A percentile compares a stretch with the other conserved stretches of the same genome.
Evolutionary conservation across 2,329 filamentous ascomycete species (phyloP).

Genomic region (Lecanosticta acicola): DNA sequence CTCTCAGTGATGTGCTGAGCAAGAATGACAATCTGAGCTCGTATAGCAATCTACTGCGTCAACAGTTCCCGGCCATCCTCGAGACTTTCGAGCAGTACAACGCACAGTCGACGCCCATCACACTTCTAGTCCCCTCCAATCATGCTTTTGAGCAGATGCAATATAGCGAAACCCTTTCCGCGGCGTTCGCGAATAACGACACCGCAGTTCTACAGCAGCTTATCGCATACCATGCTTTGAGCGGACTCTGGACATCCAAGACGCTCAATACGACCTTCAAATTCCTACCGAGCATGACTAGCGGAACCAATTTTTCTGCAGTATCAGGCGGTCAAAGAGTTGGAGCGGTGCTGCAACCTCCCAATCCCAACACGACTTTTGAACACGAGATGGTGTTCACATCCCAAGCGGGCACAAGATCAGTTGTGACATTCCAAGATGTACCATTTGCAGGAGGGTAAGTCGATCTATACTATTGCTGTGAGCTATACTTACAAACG

Average conservation of each 20-base stretch:
- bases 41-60: conserved; percentile 10
- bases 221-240: conserved; percentile 13
- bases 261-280: conserved; percentile 28
- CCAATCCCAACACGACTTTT: conserved; percentile 4
- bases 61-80: conserved; percentile 25
- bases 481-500: background rate
- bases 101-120: conserved; percentile 32
- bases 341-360: conserved; percentile 30
- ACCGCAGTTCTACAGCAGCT: conserved; percentile 10
- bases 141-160: conserved; percentile 33
- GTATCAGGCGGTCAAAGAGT: conserved; percentile 49
- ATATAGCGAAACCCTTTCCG: conserved; percentile 10
- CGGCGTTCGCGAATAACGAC: conserved; percentile 13
- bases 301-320: conserved; percentile 41
- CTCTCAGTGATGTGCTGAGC: conserved; percentile 13
- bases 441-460: conserved; percentile 40
- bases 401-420: conserved; percentile 40
- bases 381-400: conserved; percentile 34
- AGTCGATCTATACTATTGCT: conserved; percentile 40
- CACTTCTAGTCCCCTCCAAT: conserved; percentile 37
- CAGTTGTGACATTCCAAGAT: conserved; percentile 25
- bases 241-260: conserved; percentile 12
- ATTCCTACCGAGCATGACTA: conserved; percentile 44
- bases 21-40: conserved; percentile 13
- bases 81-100: conserved; percentile 25